Evolutionary conservation across 176 grass and related monocot genomes (phyloP), one percentile per base, ranked within the genome.

Genomic region (Dactylis glomerata): DNA sequence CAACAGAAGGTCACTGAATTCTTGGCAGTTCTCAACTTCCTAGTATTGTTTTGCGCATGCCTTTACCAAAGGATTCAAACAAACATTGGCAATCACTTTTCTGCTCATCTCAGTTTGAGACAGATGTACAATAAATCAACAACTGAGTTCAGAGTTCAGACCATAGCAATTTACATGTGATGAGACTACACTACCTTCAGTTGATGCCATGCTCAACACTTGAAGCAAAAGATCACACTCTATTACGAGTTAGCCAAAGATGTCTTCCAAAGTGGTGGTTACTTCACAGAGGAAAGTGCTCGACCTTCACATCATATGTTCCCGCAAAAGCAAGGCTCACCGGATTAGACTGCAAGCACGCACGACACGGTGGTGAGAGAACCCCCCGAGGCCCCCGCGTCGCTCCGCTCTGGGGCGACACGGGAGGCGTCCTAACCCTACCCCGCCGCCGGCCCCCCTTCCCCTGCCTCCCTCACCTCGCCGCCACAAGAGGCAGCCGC

Each of bases 171-270:
- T 20, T 12, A 22, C 14, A 6, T 52, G 50, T 1, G 50, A 20
- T 37, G 41, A 38, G 28, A 64, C 41, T 36, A 19, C 42, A 63
- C 20, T 26, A 32, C 28, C 30, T 27, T 49, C 14, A 20, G 54
- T 72, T 57, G 79, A 78, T 86, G 62, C 20, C 22, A 90, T 82
- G 66, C 20, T 67, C 80, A 86, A 38, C 22, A 49, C 36, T 66
- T 36, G 73, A 86, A 87, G 84, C 80, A 79, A 86, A 86, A 65
- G 73, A 78, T 42, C 62, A 55, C 10, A 76, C 27, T 73, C 57
- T 40, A 68, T 63, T 5, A 40, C 49, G 77, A 5, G 61, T 42
- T 45, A 23, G 59, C 59, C 33, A 22, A 76, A 76, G 46, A 69
- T 73, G 66, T 46, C 52, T 1, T 62, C 16, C 54, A 40, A 80